Percentiles rank a stretch among this genome's conserved stretches.
These are phyloP conservation scores for Psilocybe tampanensis DNA, from an alignment of 768 basidiomycete genomes.

Conservation along the genomic window DNA sequence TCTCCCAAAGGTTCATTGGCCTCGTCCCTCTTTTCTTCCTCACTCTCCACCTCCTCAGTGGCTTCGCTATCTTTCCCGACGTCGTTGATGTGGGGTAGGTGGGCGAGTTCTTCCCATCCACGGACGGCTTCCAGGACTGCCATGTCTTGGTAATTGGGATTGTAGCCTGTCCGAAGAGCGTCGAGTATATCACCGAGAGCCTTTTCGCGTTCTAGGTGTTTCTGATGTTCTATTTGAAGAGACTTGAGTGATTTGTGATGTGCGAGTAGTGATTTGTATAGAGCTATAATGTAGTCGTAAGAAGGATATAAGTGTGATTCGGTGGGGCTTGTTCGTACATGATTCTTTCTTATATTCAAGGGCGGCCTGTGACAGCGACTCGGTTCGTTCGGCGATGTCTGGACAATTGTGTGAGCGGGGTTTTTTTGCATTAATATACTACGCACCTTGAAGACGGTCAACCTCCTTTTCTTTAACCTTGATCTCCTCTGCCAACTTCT, in stretches of 20 bases:
- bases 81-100: slow-evolving; percentile 73
- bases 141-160: slow-evolving; percentile 99
- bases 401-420: not conserved
- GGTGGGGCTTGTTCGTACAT: slow-evolving; percentile 50
- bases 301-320: not conserved
- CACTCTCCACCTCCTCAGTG: slow-evolving; percentile 27
- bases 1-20: slow-evolving; percentile 42
- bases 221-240: slow-evolving; percentile 70
- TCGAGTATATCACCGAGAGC: slow-evolving; percentile 83
- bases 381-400: slow-evolving; percentile 81
- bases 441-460: slow-evolving; percentile 66
- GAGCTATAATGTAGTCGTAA: slow-evolving; percentile 46
- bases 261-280: slow-evolving; percentile 72
- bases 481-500: slow-evolving; percentile 60
- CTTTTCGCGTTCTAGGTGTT: slow-evolving; percentile 74
- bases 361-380: slow-evolving; percentile 77
- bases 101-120: slow-evolving; percentile 83
- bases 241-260: slow-evolving; percentile 80
- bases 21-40: slow-evolving; percentile 26
- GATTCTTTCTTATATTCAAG: slow-evolving; percentile 87
- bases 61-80: slow-evolving; percentile 49
- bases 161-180: slow-evolving; percentile 82
- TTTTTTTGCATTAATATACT: slow-evolving; percentile 37
- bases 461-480: slow-evolving; percentile 69
- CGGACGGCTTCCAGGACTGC: slow-evolving; percentile 95